Evolutionary conservation across 1,139 yeast species (phyloP).

Genomic region (Hyphopichia pseudoburtonii): DNA sequence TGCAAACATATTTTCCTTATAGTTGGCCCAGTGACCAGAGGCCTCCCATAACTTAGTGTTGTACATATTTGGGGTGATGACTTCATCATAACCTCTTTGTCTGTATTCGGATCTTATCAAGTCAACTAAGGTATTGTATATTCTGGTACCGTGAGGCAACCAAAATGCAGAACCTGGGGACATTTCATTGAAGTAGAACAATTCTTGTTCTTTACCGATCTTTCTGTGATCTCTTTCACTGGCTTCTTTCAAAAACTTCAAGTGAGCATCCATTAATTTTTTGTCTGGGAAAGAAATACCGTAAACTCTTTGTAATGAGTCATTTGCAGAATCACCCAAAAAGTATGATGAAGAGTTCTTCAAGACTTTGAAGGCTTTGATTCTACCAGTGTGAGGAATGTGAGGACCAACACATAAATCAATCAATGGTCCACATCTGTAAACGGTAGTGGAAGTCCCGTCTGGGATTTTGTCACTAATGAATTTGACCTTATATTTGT

Average conservation of each 20-base stretch:
- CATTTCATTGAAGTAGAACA: constrained; percentile 92
- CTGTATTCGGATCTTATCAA: constrained; percentile 80
- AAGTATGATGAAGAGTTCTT: constrained; percentile 97
- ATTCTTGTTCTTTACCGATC: constrained; percentile 94
- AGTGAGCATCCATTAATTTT: constrained; percentile 92
- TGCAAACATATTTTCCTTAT: constrained; percentile 95
- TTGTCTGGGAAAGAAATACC: constrained; percentile 99
- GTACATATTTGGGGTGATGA: constrained; percentile 97
- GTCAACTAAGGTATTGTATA: constrained; percentile 80
- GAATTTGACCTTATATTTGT: constrained; percentile 90
- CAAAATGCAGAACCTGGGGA: constrained; percentile 98
- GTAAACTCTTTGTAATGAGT: constrained; percentile 94
- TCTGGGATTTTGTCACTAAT: constrained; percentile 91
- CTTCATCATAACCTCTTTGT: constrained; percentile 94
- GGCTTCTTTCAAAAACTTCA: constrained; percentile 95
- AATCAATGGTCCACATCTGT: constrained; percentile 96
- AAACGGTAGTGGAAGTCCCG: constrained; percentile 93
- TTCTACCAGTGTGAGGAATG: constrained; percentile 95
- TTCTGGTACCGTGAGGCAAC: constrained; percentile 98
- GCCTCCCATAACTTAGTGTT: constrained; percentile 95
- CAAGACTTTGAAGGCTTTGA: constrained; percentile 90
- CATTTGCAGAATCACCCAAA: constrained; percentile 89
- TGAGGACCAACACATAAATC: constrained; percentile 99
- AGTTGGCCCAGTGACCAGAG: constrained; percentile 98
- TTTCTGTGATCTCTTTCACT: constrained; percentile 96